phyloP scores from a whole-genome alignment of 2,329 filamentous ascomycete species.

The Clathrospora elynae region DNA sequence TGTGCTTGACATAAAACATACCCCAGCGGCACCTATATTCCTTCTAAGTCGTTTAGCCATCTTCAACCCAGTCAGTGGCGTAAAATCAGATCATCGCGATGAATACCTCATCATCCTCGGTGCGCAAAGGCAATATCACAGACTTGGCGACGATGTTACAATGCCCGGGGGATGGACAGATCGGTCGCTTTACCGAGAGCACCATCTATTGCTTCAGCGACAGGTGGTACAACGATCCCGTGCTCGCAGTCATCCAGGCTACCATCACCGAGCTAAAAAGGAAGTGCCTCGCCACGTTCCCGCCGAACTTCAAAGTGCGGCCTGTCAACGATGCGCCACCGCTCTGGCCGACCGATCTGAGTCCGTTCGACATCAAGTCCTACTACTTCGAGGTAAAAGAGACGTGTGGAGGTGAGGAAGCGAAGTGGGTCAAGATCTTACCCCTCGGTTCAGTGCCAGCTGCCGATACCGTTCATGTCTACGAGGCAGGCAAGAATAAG shows the following conservation, averaged over 20 bases:
- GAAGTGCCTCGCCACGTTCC: background rate
- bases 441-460: background rate
- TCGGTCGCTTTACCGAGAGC: background rate
- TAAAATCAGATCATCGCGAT: no score
- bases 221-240: background rate
- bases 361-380: constrained; percentile 1
- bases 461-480: background rate
- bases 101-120: background rate
- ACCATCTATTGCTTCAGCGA: background rate
- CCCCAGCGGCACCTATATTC: background rate
- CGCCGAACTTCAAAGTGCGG: background rate
- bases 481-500: background rate
- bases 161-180: background rate
- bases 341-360: background rate
- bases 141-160: background rate
- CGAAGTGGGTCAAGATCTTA: background rate
- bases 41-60: background rate
- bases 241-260: background rate
- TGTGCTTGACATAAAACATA: no score
- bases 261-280: background rate
- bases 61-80: no score
- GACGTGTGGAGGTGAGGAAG: background rate
- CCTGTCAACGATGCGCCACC: background rate
- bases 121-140: background rate
- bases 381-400: background rate